phyloP scores from a whole-genome alignment of 2,329 filamentous ascomycete genomes.

The Sordariomycetes sp. region DNA sequence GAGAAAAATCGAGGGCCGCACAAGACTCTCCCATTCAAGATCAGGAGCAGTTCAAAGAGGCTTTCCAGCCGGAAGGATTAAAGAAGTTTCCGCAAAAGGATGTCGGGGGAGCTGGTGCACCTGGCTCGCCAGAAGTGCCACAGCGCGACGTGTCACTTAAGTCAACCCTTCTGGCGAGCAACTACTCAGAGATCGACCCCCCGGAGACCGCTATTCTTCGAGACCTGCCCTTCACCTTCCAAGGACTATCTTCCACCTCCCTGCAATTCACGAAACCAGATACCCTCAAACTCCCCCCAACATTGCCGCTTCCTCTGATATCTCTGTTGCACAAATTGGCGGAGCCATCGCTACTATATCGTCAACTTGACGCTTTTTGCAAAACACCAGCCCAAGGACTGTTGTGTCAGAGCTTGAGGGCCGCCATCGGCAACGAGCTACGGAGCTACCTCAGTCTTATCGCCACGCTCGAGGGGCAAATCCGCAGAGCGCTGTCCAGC shows the following conservation, averaged over 20 bases:
- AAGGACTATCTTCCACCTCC: conserved; percentile 82
- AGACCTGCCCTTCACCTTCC: conserved; percentile 86
- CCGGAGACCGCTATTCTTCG: conserved; percentile 59
- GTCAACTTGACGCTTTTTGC: conserved; percentile 70
- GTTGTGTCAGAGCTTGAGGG: conserved; percentile 84
- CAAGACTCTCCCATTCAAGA: conserved; percentile 29
- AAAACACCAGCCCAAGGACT: conserved; percentile 65
- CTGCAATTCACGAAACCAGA: conserved; percentile 64
- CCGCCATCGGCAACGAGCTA: conserved; percentile 76
- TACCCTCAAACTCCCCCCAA: conserved; percentile 65
- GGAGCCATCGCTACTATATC: conserved; percentile 89
- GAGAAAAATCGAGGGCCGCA: conserved; percentile 25
- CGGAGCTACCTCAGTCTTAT: conserved; percentile 85
- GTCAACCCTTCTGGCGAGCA: conserved; percentile 47
- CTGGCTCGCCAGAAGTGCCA: conserved; percentile 19
- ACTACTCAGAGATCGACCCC: conserved; percentile 48
- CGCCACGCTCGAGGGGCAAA: conserved; percentile 86
- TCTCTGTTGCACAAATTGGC: conserved; percentile 83
- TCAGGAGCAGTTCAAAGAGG: conserved; percentile 40
- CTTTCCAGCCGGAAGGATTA: conserved; percentile 45
- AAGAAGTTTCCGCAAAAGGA: conserved; percentile 32
- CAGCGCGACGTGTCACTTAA: conserved; percentile 46
- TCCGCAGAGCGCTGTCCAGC: conserved; percentile 68
- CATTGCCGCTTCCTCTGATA: conserved; percentile 74
- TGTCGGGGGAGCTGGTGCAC: conserved; percentile 24